Evolutionary conservation across 2,329 filamentous ascomycete species (phyloP).

Genomic region (Botrytis fragariae): DNA sequence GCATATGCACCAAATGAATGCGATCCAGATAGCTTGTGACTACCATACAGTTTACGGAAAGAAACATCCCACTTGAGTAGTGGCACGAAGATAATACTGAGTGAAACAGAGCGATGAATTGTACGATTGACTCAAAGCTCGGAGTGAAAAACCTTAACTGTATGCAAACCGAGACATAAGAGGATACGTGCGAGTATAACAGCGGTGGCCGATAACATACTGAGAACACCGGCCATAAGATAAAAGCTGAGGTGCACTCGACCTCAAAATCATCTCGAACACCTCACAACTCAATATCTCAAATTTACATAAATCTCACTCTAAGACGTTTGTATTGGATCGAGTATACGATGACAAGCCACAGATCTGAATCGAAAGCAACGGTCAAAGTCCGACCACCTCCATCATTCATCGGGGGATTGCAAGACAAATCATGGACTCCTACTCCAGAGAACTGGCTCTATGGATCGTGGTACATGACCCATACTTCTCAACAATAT

Average conservation of each 20-base stretch:
- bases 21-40: not conserved
- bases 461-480: slow-evolving; percentile 12
- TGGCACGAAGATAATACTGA: not conserved
- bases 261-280: not conserved
- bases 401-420: not conserved
- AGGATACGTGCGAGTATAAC: not conserved
- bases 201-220: not conserved
- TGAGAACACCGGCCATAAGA: not conserved
- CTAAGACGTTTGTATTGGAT: no score
- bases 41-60: not conserved
- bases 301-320: no score
- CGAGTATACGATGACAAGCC: not conserved
- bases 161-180: not conserved
- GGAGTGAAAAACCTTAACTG: not conserved
- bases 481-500: slow-evolving; percentile 15
- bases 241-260: not conserved
- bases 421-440: slow-evolving; percentile 8
- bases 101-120: not conserved
- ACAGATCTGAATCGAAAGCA: not conserved
- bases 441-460: slow-evolving; percentile 12
- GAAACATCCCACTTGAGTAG: not conserved
- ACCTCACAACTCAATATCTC: not conserved
- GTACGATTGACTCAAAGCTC: not conserved
- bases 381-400: not conserved
- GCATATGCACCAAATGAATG: not conserved